These are phyloP conservation scores for Cyclotella sp. DNA, from an alignment of 108 stramenopile species.

Conservation along the genomic window DNA sequence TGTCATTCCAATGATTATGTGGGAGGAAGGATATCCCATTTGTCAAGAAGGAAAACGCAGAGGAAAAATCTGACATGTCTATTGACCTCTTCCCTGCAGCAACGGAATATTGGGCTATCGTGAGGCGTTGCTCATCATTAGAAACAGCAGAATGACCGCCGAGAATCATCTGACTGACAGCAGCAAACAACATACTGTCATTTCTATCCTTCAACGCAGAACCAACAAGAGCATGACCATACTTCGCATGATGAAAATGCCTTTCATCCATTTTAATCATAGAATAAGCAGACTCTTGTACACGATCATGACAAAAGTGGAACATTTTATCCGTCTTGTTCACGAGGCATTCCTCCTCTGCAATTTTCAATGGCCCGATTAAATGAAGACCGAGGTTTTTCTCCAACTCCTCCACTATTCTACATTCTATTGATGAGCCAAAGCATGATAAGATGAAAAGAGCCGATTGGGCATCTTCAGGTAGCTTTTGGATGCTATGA, in stretches of 20 bases:
- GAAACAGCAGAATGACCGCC: constrained; percentile 5
- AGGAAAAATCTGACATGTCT: constrained; percentile 22
- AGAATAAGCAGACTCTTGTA: constrained; percentile 1
- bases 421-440: background rate
- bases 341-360: constrained; percentile 12
- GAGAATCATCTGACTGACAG: constrained; percentile 15
- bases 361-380: background rate
- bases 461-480: background rate
- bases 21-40: constrained; percentile 21
- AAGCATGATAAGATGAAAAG: constrained; percentile 13
- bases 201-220: background rate
- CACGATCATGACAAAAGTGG: background rate
- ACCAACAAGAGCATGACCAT: background rate
- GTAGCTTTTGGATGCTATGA: background rate
- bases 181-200: constrained; percentile 2
- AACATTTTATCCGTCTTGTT: background rate
- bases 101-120: constrained; percentile 6
- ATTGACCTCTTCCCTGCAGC: constrained; percentile 30
- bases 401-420: constrained; percentile 1
- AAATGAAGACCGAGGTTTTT: background rate
- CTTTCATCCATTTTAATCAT: background rate
- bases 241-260: background rate
- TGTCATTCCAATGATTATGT: constrained; percentile 21
- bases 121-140: background rate
- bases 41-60: constrained; percentile 19